A percentile compares a stretch with the other conserved stretches of the same genome.
Conservation (phyloP, 495 filamentous ascomycete species). For the Podospora didyma region DNA sequence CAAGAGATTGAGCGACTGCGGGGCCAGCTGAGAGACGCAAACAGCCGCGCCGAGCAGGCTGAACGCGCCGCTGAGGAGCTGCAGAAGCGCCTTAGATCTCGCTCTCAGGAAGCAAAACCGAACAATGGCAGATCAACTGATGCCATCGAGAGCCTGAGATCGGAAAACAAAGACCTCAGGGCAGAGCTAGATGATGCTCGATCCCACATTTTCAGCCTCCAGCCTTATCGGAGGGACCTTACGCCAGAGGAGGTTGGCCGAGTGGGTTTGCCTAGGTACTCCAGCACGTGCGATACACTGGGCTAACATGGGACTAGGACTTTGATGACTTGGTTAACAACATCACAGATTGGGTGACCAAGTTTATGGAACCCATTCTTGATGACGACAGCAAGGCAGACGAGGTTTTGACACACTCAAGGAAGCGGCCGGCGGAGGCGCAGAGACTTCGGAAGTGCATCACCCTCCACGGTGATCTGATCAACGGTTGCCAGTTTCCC, state of each 20-base stretch:
- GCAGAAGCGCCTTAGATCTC: neutral
- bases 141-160: constrained; percentile 2
- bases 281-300: neutral
- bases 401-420: constrained; percentile 7
- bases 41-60: constrained; percentile 13
- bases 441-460: constrained; percentile 12
- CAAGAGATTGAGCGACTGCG: neutral
- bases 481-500: constrained; percentile 16
- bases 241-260: constrained; percentile 23
- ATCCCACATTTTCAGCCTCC: constrained; percentile 33
- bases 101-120: neutral
- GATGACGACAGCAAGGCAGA: constrained; percentile 14
- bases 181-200: constrained; percentile 23
- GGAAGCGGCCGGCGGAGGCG: constrained; percentile 6
- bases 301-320: constrained; percentile 9
- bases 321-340: constrained; percentile 23
- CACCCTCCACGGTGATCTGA: constrained; percentile 14
- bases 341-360: constrained; percentile 23
- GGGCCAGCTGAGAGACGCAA: constrained; percentile 7
- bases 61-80: constrained; percentile 12
- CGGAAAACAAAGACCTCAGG: constrained; percentile 12
- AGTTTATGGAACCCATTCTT: constrained; percentile 21
- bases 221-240: constrained; percentile 27
- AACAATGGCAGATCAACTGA: neutral
- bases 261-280: constrained; percentile 20